Conservation (phyloP, 768 basidiomycete species). For the Phaeotremella skinneri region DNA sequence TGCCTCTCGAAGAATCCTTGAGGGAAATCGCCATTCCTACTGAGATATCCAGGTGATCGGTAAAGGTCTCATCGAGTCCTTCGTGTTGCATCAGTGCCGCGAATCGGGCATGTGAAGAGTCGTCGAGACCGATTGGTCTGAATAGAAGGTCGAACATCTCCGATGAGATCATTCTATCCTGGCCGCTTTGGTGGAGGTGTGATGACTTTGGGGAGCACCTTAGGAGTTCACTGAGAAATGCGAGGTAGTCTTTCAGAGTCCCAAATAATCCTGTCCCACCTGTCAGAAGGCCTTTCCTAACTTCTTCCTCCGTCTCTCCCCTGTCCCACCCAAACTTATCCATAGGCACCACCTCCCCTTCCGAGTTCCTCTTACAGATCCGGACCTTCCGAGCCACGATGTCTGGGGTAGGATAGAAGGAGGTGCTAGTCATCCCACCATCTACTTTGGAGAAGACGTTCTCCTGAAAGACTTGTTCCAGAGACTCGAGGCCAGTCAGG, state of each 20-base stretch:
- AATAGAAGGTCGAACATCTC: conserved; percentile 11
- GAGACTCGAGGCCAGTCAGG: conserved; percentile 7
- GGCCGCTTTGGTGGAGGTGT: conserved; percentile 1
- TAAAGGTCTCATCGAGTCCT: too few species aligned
- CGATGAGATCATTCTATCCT: not conserved
- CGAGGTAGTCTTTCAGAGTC: conserved; percentile 23
- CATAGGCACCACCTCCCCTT: not conserved
- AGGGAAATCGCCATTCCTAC: conserved; percentile 29
- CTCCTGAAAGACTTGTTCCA: conserved; percentile 1
- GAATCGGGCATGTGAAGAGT: too few species aligned
- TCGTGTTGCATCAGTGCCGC: too few species aligned
- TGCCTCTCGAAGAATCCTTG: conserved; percentile 20
- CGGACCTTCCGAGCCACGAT: conserved; percentile 1
- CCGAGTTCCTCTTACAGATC: not conserved
- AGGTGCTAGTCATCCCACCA: conserved; percentile 4
- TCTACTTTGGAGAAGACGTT: not conserved
- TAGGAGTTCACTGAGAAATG: conserved; percentile 16
- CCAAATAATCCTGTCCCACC: conserved; percentile 27
- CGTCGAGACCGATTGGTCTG: too few species aligned
- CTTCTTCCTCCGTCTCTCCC: conserved; percentile 5
- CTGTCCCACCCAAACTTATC: conserved; percentile 3
- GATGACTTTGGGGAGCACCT: too few species aligned
- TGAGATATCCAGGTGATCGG: too few species aligned
- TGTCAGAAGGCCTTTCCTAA: not conserved
- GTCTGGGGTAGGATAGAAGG: conserved; percentile 19